Conservation (phyloP, 2,329 filamentous ascomycete species). For the Penicillium sp. region DNA sequence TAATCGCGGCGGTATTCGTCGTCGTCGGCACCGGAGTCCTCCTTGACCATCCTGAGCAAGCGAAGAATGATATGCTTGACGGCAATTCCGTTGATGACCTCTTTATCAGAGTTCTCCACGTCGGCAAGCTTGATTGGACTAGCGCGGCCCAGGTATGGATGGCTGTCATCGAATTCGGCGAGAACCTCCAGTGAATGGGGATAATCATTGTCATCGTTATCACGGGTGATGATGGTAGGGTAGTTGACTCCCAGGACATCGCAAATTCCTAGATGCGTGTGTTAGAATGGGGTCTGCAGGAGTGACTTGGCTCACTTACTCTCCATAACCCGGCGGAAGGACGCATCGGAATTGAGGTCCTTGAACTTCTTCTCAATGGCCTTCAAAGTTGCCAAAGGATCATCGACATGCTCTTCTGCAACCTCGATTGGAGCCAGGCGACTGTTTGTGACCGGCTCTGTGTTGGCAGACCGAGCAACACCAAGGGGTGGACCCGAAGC, state of each 20-base stretch:
- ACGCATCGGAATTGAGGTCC: background rate
- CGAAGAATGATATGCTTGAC: constrained; percentile 29
- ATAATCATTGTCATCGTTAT: background rate
- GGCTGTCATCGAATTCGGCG: background rate
- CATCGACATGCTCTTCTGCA: background rate
- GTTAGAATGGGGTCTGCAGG: background rate
- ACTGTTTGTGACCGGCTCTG: background rate
- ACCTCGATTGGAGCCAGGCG: background rate
- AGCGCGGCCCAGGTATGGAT: constrained; percentile 21
- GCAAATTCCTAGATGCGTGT: constrained; percentile 12
- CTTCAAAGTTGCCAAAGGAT: constrained; percentile 1
- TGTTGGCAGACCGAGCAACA: background rate
- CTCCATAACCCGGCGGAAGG: constrained; percentile 4
- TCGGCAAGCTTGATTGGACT: constrained; percentile 28
- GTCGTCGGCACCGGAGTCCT: constrained; percentile 24
- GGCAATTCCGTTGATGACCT: constrained; percentile 22
- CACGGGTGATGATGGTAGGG: constrained; percentile 2
- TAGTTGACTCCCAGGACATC: background rate
- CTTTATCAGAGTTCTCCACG: constrained; percentile 5
- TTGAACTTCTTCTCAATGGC: background rate
- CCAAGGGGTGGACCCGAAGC: background rate
- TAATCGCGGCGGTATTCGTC: constrained; percentile 3
- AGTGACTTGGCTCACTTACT: constrained; percentile 5
- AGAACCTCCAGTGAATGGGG: background rate
- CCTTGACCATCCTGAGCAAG: constrained; percentile 29